Base-by-base conservation (phyloP, 2,329 filamentous ascomycete genomes). In the Colletotrichum destructivum region DNA sequence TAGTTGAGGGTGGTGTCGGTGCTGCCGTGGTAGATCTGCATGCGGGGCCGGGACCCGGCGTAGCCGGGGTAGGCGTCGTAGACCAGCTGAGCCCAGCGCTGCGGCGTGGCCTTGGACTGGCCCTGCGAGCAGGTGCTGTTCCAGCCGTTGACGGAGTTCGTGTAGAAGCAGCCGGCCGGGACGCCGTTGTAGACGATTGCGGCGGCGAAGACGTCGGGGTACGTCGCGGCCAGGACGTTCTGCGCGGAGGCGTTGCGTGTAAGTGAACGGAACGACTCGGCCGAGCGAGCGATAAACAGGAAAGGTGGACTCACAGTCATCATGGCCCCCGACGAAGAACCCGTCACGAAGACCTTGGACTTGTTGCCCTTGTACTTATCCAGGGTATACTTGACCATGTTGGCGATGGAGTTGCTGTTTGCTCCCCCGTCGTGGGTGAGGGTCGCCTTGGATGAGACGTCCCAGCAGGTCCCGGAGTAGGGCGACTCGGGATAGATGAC, bases 1-100 rank as follows among this genome's bases (percentile, higher is more conserved):
- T 85, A 85, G 26, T 82, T 81, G 6, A 90, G 79, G 0, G 84
- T 87, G 3, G 79, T 77, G 75, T 91, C 89, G 4, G 76, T 79
- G 31, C 84, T 85, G 49, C 88, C 88, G 75, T 91, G 88, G 81
- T 87, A 90, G 73, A 90, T 84, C 77, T 90, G 88, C 85, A 91
- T 88, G 69, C 83, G 85, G 0, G 89, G 88, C 2, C 88, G 81
- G 1, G 84, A 74, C 0, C 88, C 88, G 12, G 69, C 71, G 67
- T 80, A 90, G 44, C 84, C 84, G 0, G 87, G 86, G 76, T 88
- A 88, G 82, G 88, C 88, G 16, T 81, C 78, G 62, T 77, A 75
- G 1, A 83, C 83, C 35, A 81, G 76, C 63, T 83, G 79, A 18
- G 82, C 82, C 85, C 85, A 87, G 57, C 81, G 76, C 47, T 77